Evolutionary conservation across 768 basidiomycete genomes (phyloP).

Genomic region (Suillus sp.): DNA sequence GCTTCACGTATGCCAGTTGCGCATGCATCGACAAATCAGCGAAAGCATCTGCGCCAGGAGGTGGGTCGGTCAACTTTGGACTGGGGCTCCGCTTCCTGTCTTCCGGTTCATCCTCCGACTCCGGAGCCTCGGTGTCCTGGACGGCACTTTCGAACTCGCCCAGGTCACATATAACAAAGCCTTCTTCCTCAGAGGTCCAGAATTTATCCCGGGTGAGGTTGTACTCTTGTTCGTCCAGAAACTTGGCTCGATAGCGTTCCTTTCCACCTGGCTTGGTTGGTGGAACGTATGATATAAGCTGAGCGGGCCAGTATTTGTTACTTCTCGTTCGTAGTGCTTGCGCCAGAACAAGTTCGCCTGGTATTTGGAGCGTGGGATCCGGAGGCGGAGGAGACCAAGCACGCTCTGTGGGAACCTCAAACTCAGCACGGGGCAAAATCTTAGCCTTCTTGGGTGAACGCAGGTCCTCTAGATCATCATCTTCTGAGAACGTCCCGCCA

Average conservation of each 20-base stretch:
- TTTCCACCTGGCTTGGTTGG: slow-evolving; percentile 39
- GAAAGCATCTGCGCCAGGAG: slow-evolving; percentile 53
- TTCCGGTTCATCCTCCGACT: slow-evolving; percentile 36
- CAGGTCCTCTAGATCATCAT: not conserved
- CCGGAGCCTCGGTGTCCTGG: slow-evolving; percentile 28
- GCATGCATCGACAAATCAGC: slow-evolving; percentile 48
- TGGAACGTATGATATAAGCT: slow-evolving; percentile 52
- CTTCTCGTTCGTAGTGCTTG: slow-evolving; percentile 31
- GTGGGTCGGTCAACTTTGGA: slow-evolving; percentile 30
- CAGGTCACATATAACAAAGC: slow-evolving; percentile 65
- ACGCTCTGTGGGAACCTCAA: slow-evolving; percentile 16
- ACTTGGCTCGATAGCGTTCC: slow-evolving; percentile 58
- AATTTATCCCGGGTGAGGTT: slow-evolving; percentile 54
- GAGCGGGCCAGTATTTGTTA: slow-evolving; percentile 66
- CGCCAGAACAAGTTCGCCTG: slow-evolving; percentile 69
- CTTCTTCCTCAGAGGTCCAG: slow-evolving; percentile 56
- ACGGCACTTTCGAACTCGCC: slow-evolving; percentile 56
- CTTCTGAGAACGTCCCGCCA: slow-evolving; percentile 19
- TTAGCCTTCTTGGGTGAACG: slow-evolving; percentile 29
- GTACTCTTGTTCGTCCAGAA: slow-evolving; percentile 51
- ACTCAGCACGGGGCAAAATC: slow-evolving; percentile 9
- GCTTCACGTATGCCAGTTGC: slow-evolving; percentile 69
- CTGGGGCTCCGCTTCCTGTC: slow-evolving; percentile 19
- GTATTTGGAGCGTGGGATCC: slow-evolving; percentile 56
- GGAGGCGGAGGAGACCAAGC: slow-evolving; percentile 44